phyloP scores from a whole-genome alignment of 768 basidiomycete species.

The Lactarius psammicola region DNA sequence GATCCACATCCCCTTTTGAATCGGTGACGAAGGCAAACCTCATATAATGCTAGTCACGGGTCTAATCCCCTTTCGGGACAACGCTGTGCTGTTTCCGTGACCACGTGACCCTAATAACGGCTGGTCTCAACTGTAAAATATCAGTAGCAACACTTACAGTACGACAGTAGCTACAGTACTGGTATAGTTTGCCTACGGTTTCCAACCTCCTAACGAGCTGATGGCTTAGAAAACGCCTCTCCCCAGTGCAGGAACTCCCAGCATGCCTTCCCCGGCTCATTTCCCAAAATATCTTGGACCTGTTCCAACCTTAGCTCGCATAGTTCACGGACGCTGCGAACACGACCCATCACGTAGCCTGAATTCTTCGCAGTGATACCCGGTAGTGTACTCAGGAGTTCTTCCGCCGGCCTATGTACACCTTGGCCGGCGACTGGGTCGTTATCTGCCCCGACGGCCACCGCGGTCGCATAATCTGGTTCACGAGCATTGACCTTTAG shows the following conservation, averaged over 20 bases:
- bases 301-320: conserved; percentile 59
- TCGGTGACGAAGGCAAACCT: too few relatives aligned
- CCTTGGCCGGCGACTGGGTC: conserved; percentile 65
- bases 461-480: conserved; percentile 75
- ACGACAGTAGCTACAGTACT: not conserved
- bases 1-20: too few relatives aligned
- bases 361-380: conserved; percentile 84
- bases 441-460: conserved; percentile 78
- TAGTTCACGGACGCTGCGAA: conserved; percentile 73
- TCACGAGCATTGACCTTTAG: conserved; percentile 79
- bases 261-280: conserved; percentile 75
- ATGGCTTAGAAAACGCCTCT: conserved; percentile 34
- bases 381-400: conserved; percentile 77
- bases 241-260: conserved; percentile 82
- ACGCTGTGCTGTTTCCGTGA: not conserved
- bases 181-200: not conserved
- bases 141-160: too few relatives aligned
- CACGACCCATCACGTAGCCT: conserved; percentile 78
- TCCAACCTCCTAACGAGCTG: not conserved
- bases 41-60: too few relatives aligned
- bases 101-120: not conserved
- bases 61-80: too few relatives aligned
- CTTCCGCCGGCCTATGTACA: conserved; percentile 74
- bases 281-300: conserved; percentile 74
- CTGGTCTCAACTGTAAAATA: too few relatives aligned